A percentile compares a stretch with the other conserved stretches of the same genome.
Conservation (phyloP, 306 rosid genomes). For the Begonia loranthoides region DNA sequence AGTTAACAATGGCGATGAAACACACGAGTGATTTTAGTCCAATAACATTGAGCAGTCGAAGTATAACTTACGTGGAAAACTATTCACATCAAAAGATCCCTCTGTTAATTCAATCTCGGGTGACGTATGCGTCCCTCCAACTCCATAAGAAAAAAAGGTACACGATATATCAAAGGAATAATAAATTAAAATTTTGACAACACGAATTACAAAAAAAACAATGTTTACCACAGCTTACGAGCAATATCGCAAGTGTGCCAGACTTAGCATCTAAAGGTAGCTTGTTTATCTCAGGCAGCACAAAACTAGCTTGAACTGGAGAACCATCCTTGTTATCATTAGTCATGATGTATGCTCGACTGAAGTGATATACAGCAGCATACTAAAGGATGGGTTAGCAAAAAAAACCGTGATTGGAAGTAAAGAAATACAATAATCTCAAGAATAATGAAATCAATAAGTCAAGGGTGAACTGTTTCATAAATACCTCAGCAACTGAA, state of each 20-base stretch:
- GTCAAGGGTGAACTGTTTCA: neutral
- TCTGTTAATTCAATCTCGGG: conserved; percentile 21
- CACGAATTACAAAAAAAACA: conserved; percentile 8
- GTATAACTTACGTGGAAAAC: conserved; percentile 49
- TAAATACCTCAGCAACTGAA: conserved; percentile 41
- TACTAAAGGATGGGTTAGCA: conserved; percentile 19
- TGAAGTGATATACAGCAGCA: conserved; percentile 44
- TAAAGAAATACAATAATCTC: neutral
- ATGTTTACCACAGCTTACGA: conserved; percentile 63
- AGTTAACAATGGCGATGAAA: neutral
- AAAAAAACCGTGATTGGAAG: conserved; percentile 4
- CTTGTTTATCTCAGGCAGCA: conserved; percentile 55
- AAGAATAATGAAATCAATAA: neutral
- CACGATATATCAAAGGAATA: conserved; percentile 5
- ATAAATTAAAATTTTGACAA: conserved; percentile 1
- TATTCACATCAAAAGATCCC: conserved; percentile 35
- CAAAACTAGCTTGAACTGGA: conserved; percentile 40
- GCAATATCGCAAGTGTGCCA: conserved; percentile 39
- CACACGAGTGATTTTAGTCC: neutral
- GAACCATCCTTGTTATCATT: conserved; percentile 22
- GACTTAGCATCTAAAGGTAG: conserved; percentile 43
- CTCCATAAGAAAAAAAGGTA: conserved; percentile 33
- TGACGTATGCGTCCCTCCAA: conserved; percentile 26
- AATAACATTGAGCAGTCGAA: conserved; percentile 10
- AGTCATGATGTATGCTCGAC: conserved; percentile 33